A percentile compares a stretch with the other conserved stretches of the same genome.
Conservation (phyloP, 441 rosid species). For the Erodium trifolium region DNA sequence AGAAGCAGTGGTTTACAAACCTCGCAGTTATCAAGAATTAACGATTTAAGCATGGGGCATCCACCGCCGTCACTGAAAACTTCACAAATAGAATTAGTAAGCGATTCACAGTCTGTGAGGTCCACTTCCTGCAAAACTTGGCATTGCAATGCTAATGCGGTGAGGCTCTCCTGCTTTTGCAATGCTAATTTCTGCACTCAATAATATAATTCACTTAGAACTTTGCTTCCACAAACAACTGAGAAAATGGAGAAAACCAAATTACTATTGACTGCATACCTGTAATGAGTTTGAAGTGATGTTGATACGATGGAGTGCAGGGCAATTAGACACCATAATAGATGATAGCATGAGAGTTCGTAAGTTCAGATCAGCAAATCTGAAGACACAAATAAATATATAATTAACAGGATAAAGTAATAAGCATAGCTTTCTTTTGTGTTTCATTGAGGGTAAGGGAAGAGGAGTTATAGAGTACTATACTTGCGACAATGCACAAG, state of each 20-base stretch:
- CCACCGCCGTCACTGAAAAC: slow-evolving; percentile 82
- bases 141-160: slow-evolving; percentile 68
- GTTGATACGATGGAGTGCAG: slow-evolving; percentile 72
- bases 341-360: slow-evolving; percentile 66
- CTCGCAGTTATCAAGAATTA: slow-evolving; percentile 96
- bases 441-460: slow-evolving; percentile 5
- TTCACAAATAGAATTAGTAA: slow-evolving; percentile 73
- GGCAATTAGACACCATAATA: slow-evolving; percentile 77
- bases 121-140: slow-evolving; percentile 84
- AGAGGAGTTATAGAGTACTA: slow-evolving; percentile 14
- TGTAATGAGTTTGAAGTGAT: slow-evolving; percentile 73
- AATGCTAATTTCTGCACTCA: slow-evolving; percentile 75
- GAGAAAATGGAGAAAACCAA: slow-evolving; percentile 6
- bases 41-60: slow-evolving; percentile 81
- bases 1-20: slow-evolving; percentile 31
- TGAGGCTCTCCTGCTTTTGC: slow-evolving; percentile 86
- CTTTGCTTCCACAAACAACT: not conserved
- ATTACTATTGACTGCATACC: slow-evolving; percentile 32
- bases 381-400: slow-evolving; percentile 20
- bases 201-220: slow-evolving; percentile 16
- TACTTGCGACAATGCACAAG: slow-evolving; percentile 97
- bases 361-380: slow-evolving; percentile 81
- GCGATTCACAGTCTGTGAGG: slow-evolving; percentile 88
- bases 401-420: slow-evolving; percentile 4
- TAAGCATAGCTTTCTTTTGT: not conserved